phyloP scores from a whole-genome alignment of 305 asterid genomes.

The Fraxinus angustifolia region DNA sequence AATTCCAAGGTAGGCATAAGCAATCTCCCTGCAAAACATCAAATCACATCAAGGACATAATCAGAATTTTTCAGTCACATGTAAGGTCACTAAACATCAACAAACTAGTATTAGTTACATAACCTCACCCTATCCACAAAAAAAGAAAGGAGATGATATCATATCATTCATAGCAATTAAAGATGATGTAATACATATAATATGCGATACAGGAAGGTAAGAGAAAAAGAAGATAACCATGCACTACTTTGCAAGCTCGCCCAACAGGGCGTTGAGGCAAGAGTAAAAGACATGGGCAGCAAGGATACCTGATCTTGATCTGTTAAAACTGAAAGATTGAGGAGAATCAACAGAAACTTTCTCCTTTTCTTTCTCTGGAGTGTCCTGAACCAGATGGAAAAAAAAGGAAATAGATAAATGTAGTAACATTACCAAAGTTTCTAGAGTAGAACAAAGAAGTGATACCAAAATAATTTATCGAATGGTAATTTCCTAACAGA shows the following conservation, averaged over 20 bases:
- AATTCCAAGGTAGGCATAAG: slow-evolving; percentile 52
- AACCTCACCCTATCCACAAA: neutral
- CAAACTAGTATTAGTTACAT: neutral
- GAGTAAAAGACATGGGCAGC: neutral
- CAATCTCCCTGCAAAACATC: slow-evolving; percentile 52
- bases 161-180: neutral
- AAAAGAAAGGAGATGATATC: neutral
- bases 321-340: slow-evolving; percentile 28
- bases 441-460: neutral
- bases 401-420: slow-evolving; percentile 9
- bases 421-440: neutral
- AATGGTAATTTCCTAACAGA: neutral
- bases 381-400: slow-evolving; percentile 30
- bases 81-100: neutral
- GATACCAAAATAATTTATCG: neutral
- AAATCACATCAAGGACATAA: neutral
- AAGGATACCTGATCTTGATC: slow-evolving; percentile 59
- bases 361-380: slow-evolving; percentile 23
- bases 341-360: slow-evolving; percentile 30
- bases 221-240: neutral
- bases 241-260: neutral
- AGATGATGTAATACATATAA: neutral
- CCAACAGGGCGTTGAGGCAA: neutral
- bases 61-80: neutral
- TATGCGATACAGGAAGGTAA: neutral